Base-by-base conservation (phyloP, 2,329 filamentous ascomycete species). In the Sporothrix brasiliensis region DNA sequence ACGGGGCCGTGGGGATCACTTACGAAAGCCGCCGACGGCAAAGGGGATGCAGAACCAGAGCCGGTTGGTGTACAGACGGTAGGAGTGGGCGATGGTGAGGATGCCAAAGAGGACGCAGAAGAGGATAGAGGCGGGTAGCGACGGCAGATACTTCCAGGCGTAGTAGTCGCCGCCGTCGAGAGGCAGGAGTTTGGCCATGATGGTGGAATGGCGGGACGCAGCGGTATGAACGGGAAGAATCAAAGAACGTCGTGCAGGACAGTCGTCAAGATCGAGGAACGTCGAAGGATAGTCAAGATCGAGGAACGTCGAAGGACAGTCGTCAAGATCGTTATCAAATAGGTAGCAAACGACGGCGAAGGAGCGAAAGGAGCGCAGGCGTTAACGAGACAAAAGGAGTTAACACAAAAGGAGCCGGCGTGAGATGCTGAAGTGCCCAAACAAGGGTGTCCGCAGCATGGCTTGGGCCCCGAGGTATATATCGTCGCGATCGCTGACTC, bases 1-100 rank as follows among this genome's bases (percentile, higher is more conserved):
- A 30, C 3, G 27, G 27, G 27, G 27, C 27, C 2, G 27, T 30
- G 27, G 27, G 27, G 27, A 30, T 10, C 10, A 63, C 72, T 52
- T 70, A 73, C 72, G 63, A 14, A 71, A 5, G 2, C 71, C 69
- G 9, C 69, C 72, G 2, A 70, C 53, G 7, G 67, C 69, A 58
- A 73, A 73, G 4, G 71, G 69, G 63, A 70, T 69, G 44, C 70
- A 69, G 52, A 71, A 73, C 69, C 69, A 72, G 13, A 67, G 34
- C 2, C 65, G 67, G 14, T n/a, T 69, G 14, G 44, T 24, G 39
- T 34, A n/a, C 56, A 72, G 69, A 13, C 70, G 67, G 21, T 52
- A 71, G 19, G 56, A n/a, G 27, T 73, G 69, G 6, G 70, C 21
- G 5, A 16, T 41, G 2, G 69, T 71, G 4, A 53, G n/a, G 10